A percentile compares a stretch with the other conserved stretches of the same genome.
Evolutionary conservation across 2,329 filamentous ascomycete species (phyloP).

Genomic region (Aspergillus sp.): DNA sequence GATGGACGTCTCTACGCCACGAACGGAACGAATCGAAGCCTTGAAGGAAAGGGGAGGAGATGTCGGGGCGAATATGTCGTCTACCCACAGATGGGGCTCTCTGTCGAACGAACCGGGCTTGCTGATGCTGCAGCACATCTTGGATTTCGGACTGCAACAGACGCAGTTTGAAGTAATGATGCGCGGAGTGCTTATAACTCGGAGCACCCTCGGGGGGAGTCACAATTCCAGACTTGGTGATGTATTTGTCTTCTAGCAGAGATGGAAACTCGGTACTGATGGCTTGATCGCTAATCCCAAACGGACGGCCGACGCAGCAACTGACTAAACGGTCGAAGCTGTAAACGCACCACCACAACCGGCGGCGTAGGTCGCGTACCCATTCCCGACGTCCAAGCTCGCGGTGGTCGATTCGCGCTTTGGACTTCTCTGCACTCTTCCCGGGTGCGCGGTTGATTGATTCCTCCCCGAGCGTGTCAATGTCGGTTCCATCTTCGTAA

Average conservation of each 20-base stretch:
- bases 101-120: conserved; percentile 75
- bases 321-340: conserved; percentile 93
- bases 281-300: conserved; percentile 93
- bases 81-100: conserved; percentile 65
- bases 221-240: conserved; percentile 75
- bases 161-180: conserved; percentile 88
- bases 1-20: conserved; percentile 87
- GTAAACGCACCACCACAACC: conserved; percentile 97
- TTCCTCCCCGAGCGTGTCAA: conserved; percentile 52
- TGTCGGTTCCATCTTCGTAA: conserved; percentile 79
- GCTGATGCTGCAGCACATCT: conserved; percentile 89
- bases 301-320: conserved; percentile 88
- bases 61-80: conserved; percentile 72
- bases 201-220: conserved; percentile 63
- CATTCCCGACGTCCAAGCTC: conserved; percentile 74
- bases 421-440: conserved; percentile 27
- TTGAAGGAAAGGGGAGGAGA: conserved; percentile 82
- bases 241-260: conserved; percentile 81
- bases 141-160: conserved; percentile 92
- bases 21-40: conserved; percentile 82
- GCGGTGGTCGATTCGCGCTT: conserved; percentile 49
- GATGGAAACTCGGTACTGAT: conserved; percentile 95
- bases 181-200: conserved; percentile 86
- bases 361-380: conserved; percentile 78
- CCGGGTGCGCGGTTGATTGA: conserved; percentile 20